Evolutionary conservation across 768 basidiomycete genomes (phyloP).

Genomic region (Tulasnella sp.): DNA sequence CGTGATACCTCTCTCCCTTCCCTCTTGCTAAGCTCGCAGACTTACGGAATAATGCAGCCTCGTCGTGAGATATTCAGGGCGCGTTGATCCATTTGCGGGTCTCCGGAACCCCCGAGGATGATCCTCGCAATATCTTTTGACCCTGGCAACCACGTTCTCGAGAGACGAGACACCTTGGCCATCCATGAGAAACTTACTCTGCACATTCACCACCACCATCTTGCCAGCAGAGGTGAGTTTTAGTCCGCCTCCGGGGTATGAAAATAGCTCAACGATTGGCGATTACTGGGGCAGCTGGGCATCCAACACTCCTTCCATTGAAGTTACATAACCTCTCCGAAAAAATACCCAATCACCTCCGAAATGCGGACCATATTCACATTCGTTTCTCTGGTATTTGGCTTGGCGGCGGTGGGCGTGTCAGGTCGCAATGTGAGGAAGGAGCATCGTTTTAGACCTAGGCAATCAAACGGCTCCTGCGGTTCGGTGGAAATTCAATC

Average conservation of each 20-base stretch:
- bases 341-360: background rate
- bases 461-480: slow-evolving; percentile 1
- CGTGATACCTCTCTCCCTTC: background rate
- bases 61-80: background rate
- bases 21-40: background rate
- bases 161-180: background rate
- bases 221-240: background rate
- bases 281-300: background rate
- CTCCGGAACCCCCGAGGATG: background rate
- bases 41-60: background rate
- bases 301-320: background rate
- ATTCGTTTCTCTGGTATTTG: background rate
- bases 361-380: background rate
- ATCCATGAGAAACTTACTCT: background rate
- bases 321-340: background rate
- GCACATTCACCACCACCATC: background rate
- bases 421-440: background rate
- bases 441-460: background rate
- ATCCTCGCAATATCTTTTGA: background rate
- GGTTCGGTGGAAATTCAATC: slow-evolving; percentile 11
- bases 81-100: background rate
- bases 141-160: slow-evolving; percentile 1
- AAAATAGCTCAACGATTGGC: background rate
- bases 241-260: background rate
- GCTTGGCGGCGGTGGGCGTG: background rate